Percentiles rank a stretch among this genome's conserved stretches.
Evolutionary conservation across 2,329 filamentous ascomycete genomes (phyloP).

Genomic region (Ampelomyces quisqualis): DNA sequence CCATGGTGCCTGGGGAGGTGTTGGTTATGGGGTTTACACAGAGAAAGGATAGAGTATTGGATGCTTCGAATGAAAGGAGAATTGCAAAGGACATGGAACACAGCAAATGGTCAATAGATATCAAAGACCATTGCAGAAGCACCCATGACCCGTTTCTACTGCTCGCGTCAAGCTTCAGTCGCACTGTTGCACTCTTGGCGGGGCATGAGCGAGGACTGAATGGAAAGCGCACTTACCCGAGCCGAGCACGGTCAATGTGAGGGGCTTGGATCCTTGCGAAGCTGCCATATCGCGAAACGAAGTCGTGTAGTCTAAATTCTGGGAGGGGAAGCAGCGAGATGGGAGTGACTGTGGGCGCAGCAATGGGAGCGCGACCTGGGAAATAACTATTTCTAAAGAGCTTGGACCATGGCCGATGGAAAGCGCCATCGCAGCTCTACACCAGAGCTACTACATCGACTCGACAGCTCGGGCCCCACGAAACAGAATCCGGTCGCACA

Average conservation of each 20-base stretch:
- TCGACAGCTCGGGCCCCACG: too few relatives aligned
- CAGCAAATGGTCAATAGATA: too few relatives aligned
- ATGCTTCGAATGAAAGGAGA: too few relatives aligned
- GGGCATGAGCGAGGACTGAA: conserved; percentile 2
- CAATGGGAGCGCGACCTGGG: conserved; percentile 14
- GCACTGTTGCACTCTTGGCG: conserved; percentile 1
- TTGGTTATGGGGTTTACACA: conserved; percentile 1
- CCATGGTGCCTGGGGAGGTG: conserved; percentile 69
- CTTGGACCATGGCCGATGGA: conserved; percentile 23
- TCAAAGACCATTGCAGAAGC: too few relatives aligned
- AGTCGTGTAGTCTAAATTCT: not conserved
- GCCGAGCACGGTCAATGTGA: conserved; percentile 78
- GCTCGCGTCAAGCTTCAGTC: not conserved
- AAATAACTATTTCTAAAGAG: conserved; percentile 7
- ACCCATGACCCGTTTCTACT: too few relatives aligned
- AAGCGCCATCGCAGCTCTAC: conserved; percentile 13
- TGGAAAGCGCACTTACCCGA: conserved; percentile 61
- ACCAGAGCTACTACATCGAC: not conserved
- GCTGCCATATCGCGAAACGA: conserved; percentile 37
- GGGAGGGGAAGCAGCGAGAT: conserved; percentile 5
- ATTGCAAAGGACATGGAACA: too few relatives aligned
- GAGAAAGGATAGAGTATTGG: too few relatives aligned
- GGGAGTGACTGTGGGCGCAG: conserved; percentile 9
- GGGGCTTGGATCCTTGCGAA: conserved; percentile 41
- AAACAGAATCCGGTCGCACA: too few relatives aligned